Base-by-base conservation (phyloP, 2,329 filamentous ascomycete genomes). In the Karstenula rhodostoma region DNA sequence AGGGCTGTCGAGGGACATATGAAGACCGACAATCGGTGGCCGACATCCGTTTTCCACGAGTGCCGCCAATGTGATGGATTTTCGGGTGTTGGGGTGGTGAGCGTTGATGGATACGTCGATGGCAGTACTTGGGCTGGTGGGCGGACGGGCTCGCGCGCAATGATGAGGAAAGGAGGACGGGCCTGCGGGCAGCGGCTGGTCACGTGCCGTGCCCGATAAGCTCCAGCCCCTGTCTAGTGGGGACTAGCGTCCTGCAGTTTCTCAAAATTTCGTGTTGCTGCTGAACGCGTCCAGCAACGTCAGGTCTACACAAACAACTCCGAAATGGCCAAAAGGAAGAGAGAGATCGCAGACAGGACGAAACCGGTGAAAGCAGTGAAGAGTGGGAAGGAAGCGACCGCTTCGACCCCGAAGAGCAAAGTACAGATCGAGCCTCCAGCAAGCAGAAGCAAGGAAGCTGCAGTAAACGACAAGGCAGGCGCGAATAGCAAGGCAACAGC, bases 11-110 rank as follows among this genome's bases (percentile, higher is more conserved):
- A 81, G 73, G 75, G 80, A 83, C 81, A 83, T 83, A 78, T 78
- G 79, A 80, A 69, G 66, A 69, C 71, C 66, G 69, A 70, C 68
- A 61, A 70, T 66, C 73, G 67, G 71, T 69, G 76, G 77, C 75
- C 79, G 74, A 80, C 80, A 82, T 82, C 81, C 78, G 81, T 81
- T 77, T 77, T 79, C 77, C 77, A 77, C 75, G 71, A 75, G 73
- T 73, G 76, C 68, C 73, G 76, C 75, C 76, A 75, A 73, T 67
- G 69, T 78, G 76, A 75, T 74, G 74, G 67, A 72, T 76, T 77
- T 66, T 63, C 55, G 64, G 63, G 58, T 58, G 69, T 68, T 59
- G 63, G 58, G 65, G 60, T 64, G 66, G 68, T 67, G 67, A 66
- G 65, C 58, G 73, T 73, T 77, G 73, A 77, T 77, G 75, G 56